These are phyloP conservation scores for Globisporangium cederbergense DNA, from an alignment of 352 stramenopile species.

Conservation along the genomic window DNA sequence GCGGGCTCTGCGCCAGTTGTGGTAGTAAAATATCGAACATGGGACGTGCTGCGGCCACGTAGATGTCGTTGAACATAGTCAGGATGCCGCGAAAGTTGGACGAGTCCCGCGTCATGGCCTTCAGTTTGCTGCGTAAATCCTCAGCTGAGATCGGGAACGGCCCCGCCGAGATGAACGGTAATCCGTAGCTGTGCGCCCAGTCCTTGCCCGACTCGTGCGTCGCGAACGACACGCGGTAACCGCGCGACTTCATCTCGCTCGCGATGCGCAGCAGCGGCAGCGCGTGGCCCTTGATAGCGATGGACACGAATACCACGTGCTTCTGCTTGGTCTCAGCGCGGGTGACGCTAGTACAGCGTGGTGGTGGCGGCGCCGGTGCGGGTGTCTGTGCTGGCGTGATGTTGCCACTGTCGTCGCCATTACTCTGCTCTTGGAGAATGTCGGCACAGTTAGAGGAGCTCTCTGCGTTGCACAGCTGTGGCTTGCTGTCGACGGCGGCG, in stretches of 20 bases:
- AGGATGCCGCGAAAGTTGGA: constrained; percentile 84
- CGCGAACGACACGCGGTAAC: constrained; percentile 78
- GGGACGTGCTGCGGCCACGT: constrained; percentile 64
- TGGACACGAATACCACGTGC: constrained; percentile 79
- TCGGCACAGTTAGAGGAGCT: neutral
- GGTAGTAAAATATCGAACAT: constrained; percentile 77
- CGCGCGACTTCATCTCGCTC: constrained; percentile 62
- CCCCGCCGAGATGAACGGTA: constrained; percentile 73
- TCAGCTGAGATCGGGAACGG: constrained; percentile 71
- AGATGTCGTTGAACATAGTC: constrained; percentile 89
- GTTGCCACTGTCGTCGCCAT: neutral
- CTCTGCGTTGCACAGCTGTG: neutral
- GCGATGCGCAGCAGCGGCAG: constrained; percentile 74
- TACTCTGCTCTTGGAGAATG: neutral
- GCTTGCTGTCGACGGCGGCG: neutral
- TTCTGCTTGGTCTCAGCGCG: constrained; percentile 22
- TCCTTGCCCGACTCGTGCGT: constrained; percentile 80
- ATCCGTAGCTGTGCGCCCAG: constrained; percentile 49
- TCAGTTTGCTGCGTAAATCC: constrained; percentile 64
- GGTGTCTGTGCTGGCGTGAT: neutral
- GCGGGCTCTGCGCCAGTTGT: constrained; percentile 33
- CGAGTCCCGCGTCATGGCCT: constrained; percentile 75
- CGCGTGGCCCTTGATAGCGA: constrained; percentile 79
- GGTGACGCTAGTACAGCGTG: constrained; percentile 1
- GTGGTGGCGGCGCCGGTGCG: neutral